Percentiles rank a stretch among this genome's conserved stretches.
phyloP scores from a whole-genome alignment of 2,329 filamentous ascomycete species.

The Xylogone sp. region DNA sequence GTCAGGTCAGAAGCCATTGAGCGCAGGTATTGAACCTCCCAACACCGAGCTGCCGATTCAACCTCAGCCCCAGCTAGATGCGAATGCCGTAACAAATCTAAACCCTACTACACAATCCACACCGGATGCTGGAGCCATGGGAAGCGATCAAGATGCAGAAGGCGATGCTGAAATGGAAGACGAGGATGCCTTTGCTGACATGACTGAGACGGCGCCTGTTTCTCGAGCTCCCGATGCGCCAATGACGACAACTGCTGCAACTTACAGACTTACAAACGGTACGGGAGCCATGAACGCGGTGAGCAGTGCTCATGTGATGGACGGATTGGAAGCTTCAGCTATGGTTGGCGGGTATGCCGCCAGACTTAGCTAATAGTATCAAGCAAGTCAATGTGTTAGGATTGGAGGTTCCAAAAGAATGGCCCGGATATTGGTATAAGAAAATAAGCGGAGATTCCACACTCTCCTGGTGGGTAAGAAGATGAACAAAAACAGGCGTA shows the following conservation, averaged over 20 bases:
- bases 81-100: slow-evolving; percentile 15
- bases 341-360: background rate
- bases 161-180: slow-evolving; percentile 6
- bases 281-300: slow-evolving; percentile 3
- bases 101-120: slow-evolving; percentile 21
- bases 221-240: slow-evolving; percentile 15
- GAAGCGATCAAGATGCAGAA: slow-evolving; percentile 32
- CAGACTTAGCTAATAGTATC: no score
- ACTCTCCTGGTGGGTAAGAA: no score
- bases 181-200: slow-evolving; percentile 4
- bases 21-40: slow-evolving; percentile 14
- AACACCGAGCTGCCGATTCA: slow-evolving; percentile 1
- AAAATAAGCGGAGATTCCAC: no score
- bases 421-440: no score
- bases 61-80: slow-evolving; percentile 18
- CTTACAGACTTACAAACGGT: slow-evolving; percentile 20
- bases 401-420: no score
- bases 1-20: slow-evolving; percentile 45
- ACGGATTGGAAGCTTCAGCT: background rate
- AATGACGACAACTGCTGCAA: slow-evolving; percentile 12
- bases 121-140: slow-evolving; percentile 8
- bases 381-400: background rate
- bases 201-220: slow-evolving; percentile 1
- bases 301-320: background rate
- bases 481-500: background rate